A percentile compares a stretch with the other conserved stretches of the same genome.
Evolutionary conservation across 1,284 basidiomycete genomes (phyloP).

Genomic region (Pseudozyma sp.): DNA sequence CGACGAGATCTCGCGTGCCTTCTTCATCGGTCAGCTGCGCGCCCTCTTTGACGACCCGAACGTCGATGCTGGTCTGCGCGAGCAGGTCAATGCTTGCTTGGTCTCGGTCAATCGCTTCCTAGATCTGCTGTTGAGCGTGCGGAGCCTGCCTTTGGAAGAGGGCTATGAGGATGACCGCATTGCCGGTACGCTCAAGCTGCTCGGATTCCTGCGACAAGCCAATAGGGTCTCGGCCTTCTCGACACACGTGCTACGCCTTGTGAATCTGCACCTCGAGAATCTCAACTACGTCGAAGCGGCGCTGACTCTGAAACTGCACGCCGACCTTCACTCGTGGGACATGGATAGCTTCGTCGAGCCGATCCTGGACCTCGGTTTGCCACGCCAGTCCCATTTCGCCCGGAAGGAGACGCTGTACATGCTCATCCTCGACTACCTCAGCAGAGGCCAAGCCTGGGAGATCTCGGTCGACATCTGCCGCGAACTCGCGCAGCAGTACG

Average conservation of each 20-base stretch:
- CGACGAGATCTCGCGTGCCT: constrained; percentile 87
- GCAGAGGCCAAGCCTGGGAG: constrained; percentile 96
- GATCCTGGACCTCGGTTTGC: constrained; percentile 76
- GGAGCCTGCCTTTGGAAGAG: constrained; percentile 75
- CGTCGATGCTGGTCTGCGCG: constrained; percentile 81
- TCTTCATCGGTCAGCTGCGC: constrained; percentile 92
- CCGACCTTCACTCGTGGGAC: constrained; percentile 89
- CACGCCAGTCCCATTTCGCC: constrained; percentile 91
- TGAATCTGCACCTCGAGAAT: constrained; percentile 77
- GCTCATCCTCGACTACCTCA: constrained; percentile 69
- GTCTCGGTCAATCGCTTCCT: constrained; percentile 93
- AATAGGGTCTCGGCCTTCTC: constrained; percentile 64
- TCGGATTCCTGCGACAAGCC: constrained; percentile 64
- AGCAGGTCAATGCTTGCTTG: constrained; percentile 83
- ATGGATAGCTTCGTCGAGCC: constrained; percentile 79
- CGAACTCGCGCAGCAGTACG: constrained; percentile 72
- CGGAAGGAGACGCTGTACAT: constrained; percentile 78
- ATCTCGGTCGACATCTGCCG: constrained; percentile 91
- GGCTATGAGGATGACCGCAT: constrained; percentile 81
- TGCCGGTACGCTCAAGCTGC: constrained; percentile 82
- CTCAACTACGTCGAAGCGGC: constrained; percentile 93
- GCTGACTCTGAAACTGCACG: constrained; percentile 84
- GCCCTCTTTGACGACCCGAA: constrained; percentile 85
- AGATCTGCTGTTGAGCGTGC: constrained; percentile 87
- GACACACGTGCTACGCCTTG: constrained; percentile 62